Conservation (phyloP, 2,329 filamentous ascomycete genomes). For the Diaporthe vexans region DNA sequence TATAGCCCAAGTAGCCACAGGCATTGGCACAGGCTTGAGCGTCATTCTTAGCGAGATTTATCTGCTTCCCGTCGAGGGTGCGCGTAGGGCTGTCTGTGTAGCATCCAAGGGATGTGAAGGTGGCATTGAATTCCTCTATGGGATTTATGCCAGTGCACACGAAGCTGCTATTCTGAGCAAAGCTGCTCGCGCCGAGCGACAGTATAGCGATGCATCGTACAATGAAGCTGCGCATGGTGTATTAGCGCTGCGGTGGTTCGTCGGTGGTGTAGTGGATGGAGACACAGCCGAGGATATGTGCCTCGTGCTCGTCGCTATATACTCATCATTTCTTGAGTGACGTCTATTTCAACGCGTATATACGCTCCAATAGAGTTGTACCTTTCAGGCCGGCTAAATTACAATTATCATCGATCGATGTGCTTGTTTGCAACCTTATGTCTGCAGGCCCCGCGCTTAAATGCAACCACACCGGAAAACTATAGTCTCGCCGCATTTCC, state of each 20-base stretch:
- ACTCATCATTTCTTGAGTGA: not conserved
- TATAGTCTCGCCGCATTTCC: not conserved
- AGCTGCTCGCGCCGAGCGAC: not conserved
- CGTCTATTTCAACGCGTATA: not conserved
- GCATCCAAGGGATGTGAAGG: conserved; percentile 2
- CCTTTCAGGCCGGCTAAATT: not conserved
- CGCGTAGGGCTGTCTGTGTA: not conserved
- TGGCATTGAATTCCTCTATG: not conserved
- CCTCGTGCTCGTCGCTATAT: not conserved
- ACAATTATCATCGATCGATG: not conserved
- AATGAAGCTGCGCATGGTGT: not conserved
- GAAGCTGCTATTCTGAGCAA: not conserved
- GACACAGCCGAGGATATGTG: not conserved
- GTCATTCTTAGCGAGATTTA: not conserved
- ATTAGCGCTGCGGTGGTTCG: not conserved
- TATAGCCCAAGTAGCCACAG: not conserved
- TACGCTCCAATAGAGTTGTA: not conserved
- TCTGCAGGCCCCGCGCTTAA: not conserved
- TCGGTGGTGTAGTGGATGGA: not conserved
- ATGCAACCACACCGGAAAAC: not conserved
- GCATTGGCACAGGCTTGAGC: not conserved
- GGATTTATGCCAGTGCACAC: conserved; percentile 2
- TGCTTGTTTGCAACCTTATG: not conserved
- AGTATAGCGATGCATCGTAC: not conserved
- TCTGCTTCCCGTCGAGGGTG: not conserved